Evolutionary conservation across 1,139 yeast species (phyloP).

Genomic region (Candida dubliniensis): DNA sequence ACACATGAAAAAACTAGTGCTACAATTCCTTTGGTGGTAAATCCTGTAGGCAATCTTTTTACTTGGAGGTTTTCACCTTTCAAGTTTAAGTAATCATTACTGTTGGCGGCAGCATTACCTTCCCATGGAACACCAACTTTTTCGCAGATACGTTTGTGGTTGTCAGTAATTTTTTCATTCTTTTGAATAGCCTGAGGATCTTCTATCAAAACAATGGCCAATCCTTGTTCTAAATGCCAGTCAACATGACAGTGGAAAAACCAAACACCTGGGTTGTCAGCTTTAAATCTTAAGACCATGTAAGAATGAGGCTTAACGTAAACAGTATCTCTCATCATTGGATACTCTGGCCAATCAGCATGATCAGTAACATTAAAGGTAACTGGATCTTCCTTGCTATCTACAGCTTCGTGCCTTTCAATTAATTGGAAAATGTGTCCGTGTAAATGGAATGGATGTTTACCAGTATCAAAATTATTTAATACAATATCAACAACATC

Average conservation of each 20-base stretch:
- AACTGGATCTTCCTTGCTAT: conserved; percentile 49
- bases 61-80: conserved; percentile 58
- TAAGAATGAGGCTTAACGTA: conserved; percentile 66
- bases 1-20: conserved; percentile 58
- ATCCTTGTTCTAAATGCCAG: conserved; percentile 91
- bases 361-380: conserved; percentile 50
- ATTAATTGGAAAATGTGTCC: conserved; percentile 81
- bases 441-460: conserved; percentile 91
- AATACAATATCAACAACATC: conserved; percentile 71
- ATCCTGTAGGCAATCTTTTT: conserved; percentile 62
- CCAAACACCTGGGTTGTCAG: conserved; percentile 91
- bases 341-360: conserved; percentile 57
- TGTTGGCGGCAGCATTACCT: conserved; percentile 73
- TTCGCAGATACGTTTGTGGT: conserved; percentile 50
- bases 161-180: conserved; percentile 37
- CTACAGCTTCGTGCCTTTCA: conserved; percentile 53
- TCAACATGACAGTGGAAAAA: conserved; percentile 93
- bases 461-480: conserved; percentile 77
- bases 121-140: conserved; percentile 39
- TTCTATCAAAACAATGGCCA: conserved; percentile 70
- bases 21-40: conserved; percentile 65
- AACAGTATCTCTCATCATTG: conserved; percentile 66
- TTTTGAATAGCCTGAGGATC: conserved; percentile 62
- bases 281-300: conserved; percentile 64
- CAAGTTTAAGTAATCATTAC: conserved; percentile 52